Conservation (phyloP, 495 filamentous ascomycete genomes). For the Aspergillus hancockii region DNA sequence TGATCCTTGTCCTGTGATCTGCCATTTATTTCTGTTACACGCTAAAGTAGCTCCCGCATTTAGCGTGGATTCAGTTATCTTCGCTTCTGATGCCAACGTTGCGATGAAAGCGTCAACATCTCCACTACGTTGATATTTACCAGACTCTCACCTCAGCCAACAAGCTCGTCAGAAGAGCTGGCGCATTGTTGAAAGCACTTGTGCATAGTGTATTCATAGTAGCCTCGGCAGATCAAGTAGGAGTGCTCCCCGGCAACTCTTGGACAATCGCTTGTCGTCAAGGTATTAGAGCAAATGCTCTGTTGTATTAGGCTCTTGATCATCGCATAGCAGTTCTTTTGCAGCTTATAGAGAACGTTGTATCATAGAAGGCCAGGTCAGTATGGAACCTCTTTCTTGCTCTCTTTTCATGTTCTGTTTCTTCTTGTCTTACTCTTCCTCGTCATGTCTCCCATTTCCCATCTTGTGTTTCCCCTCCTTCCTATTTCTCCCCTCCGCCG, state of each 20-base stretch:
- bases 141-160: neutral
- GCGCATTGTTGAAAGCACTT: neutral
- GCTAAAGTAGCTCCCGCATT: conserved; percentile 6
- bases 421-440: neutral
- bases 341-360: neutral
- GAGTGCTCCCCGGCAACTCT: neutral
- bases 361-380: neutral
- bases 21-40: neutral
- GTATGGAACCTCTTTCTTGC: neutral
- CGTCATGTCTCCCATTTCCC: conserved; percentile 5
- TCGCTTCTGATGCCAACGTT: neutral
- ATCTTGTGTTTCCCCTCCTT: conserved; percentile 3
- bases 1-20: neutral
- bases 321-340: neutral
- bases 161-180: neutral
- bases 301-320: neutral
- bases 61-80: conserved; percentile 1
- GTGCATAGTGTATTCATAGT: neutral
- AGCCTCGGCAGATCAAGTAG: neutral
- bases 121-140: neutral
- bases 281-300: neutral
- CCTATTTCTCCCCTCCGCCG: neutral
- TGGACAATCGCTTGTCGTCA: neutral
- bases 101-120: neutral
- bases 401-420: neutral